Conservation (phyloP, 768 basidiomycete genomes). For the Termitomyces heimii region DNA sequence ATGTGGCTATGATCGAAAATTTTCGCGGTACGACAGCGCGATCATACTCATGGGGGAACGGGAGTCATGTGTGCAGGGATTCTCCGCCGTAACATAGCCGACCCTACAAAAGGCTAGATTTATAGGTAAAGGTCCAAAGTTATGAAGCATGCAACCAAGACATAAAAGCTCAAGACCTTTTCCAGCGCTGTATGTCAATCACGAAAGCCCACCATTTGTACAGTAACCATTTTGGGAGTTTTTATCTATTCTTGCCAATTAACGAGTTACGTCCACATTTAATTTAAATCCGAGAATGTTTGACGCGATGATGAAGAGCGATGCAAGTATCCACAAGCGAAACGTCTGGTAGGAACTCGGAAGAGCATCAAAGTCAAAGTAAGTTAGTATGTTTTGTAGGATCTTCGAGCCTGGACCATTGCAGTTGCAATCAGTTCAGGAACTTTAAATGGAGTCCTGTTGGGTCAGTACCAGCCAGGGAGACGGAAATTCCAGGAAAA, state of each 20-base stretch:
- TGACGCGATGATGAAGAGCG: neutral
- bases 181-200: slow-evolving; percentile 2
- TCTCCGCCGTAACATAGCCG: neutral
- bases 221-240: neutral
- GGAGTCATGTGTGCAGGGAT: neutral
- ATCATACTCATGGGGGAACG: neutral
- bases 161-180: slow-evolving; percentile 4
- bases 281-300: neutral
- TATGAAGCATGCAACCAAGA: neutral
- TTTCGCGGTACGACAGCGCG: neutral
- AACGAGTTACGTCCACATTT: neutral
- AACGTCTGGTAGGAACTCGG: neutral
- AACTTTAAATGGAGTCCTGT: neutral
- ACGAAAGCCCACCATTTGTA: neutral
- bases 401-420: neutral
- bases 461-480: neutral
- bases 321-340: neutral
- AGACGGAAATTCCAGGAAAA: neutral
- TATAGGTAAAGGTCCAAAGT: slow-evolving; percentile 4
- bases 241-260: too few species aligned
- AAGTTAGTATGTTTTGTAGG: neutral
- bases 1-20: neutral
- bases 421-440: neutral
- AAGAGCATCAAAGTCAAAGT: neutral
- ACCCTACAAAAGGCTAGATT: neutral